These are phyloP conservation scores for Termitomyces sp. DNA, from an alignment of 768 basidiomycete species.

Conservation along the genomic window DNA sequence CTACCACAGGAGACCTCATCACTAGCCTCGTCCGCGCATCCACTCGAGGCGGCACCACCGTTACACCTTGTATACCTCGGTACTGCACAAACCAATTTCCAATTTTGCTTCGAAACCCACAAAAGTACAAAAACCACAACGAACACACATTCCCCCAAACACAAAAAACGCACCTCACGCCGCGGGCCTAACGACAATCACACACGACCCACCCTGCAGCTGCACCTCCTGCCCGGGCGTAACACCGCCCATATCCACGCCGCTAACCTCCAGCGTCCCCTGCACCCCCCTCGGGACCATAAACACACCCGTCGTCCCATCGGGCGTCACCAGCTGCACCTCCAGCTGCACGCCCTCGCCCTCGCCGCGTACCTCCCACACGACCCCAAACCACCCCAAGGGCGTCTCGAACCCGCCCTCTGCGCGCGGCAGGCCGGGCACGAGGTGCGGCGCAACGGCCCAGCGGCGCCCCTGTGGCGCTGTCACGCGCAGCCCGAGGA, in stretches of 20 bases:
- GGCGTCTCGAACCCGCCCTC: constrained; percentile 50
- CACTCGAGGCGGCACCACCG: too few species aligned
- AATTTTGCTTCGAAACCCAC: constrained; percentile 45
- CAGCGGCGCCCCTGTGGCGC: constrained; percentile 42
- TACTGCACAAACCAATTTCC: constrained; percentile 47
- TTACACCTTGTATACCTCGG: too few species aligned
- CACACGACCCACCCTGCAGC: not conserved
- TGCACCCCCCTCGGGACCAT: constrained; percentile 22
- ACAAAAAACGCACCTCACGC: too few species aligned
- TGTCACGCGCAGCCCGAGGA: constrained; percentile 47
- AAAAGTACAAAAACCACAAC: too few species aligned
- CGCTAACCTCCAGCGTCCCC: constrained; percentile 23
- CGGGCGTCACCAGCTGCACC: constrained; percentile 22
- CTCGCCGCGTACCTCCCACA: constrained; percentile 26
- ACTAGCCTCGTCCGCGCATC: too few species aligned
- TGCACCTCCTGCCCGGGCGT: constrained; percentile 1
- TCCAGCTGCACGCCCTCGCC: constrained; percentile 4
- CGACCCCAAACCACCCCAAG: constrained; percentile 44
- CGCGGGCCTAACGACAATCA: not conserved
- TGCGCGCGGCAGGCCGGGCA: constrained; percentile 11
- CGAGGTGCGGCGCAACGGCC: constrained; percentile 36
- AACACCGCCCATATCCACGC: constrained; percentile 7
- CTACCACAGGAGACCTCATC: too few species aligned
- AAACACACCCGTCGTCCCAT: constrained; percentile 17
- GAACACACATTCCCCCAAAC: too few species aligned